phyloP scores from a whole-genome alignment of 1,284 basidiomycete genomes.

The Serendipita sp. region DNA sequence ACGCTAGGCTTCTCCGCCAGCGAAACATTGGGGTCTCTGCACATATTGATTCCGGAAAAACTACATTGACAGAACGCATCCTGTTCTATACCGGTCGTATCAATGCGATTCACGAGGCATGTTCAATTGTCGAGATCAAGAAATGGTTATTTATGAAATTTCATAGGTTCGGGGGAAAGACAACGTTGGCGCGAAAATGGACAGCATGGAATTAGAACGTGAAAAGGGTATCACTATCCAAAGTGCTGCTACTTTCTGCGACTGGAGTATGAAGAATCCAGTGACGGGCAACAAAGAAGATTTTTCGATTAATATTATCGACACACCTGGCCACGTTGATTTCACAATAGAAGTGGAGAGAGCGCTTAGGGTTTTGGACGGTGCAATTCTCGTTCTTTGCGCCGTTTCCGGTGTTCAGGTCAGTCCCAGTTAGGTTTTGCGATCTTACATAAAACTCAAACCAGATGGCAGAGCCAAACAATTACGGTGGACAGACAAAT shows the following conservation, averaged over 20 bases:
- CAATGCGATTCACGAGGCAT: slow-evolving; percentile 90
- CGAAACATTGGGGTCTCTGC: slow-evolving; percentile 79
- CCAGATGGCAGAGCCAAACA: slow-evolving; percentile 66
- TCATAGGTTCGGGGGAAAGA: slow-evolving; percentile 76
- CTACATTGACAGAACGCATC: slow-evolving; percentile 94
- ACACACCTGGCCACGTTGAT: slow-evolving; percentile 98
- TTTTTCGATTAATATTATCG: slow-evolving; percentile 96
- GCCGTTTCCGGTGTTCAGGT: slow-evolving; percentile 94
- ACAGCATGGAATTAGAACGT: slow-evolving; percentile 96
- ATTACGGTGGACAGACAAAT: slow-evolving; percentile 99
- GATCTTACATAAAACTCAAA: neutral
- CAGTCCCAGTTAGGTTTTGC: slow-evolving; percentile 13
- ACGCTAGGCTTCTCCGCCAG: slow-evolving; percentile 44
- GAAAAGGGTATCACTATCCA: slow-evolving; percentile 99
- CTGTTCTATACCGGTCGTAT: slow-evolving; percentile 96
- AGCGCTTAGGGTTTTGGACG: slow-evolving; percentile 90
- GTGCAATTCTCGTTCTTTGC: slow-evolving; percentile 91
- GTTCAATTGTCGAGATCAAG: slow-evolving; percentile 5
- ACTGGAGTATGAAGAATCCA: slow-evolving; percentile 74
- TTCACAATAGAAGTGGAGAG: slow-evolving; percentile 99
- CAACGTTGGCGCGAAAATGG: slow-evolving; percentile 98
- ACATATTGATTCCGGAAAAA: slow-evolving; percentile 96
- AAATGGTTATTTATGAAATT: neutral
- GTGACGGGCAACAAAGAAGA: slow-evolving; percentile 56
- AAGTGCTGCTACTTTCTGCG: slow-evolving; percentile 94